These are phyloP conservation scores for Phytophthora citrophthora DNA, from an alignment of 352 stramenopile genomes.

Conservation along the genomic window DNA sequence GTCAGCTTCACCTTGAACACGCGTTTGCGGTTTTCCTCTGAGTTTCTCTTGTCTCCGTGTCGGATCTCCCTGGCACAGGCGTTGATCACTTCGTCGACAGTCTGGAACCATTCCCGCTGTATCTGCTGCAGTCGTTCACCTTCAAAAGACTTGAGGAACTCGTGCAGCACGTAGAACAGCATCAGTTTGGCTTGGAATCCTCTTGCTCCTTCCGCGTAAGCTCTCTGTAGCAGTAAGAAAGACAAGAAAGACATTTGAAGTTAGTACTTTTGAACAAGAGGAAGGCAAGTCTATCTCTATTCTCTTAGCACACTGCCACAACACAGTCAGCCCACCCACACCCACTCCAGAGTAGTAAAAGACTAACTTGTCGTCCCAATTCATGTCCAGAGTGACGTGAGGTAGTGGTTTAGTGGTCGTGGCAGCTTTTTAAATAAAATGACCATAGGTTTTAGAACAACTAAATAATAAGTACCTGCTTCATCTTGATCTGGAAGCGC, in stretches of 20 bases:
- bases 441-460: slow-evolving; percentile 15
- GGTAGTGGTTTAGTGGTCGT: slow-evolving; percentile 15
- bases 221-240: slow-evolving; percentile 45
- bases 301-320: slow-evolving; percentile 38
- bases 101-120: slow-evolving; percentile 83
- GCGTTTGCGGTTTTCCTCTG: slow-evolving; percentile 72
- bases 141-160: slow-evolving; percentile 87
- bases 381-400: slow-evolving; percentile 1
- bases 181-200: slow-evolving; percentile 86
- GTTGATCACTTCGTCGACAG: slow-evolving; percentile 79
- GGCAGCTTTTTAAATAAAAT: slow-evolving; percentile 28
- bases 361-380: not conserved
- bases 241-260: slow-evolving; percentile 19
- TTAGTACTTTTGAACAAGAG: slow-evolving; percentile 19
- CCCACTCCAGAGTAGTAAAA: not conserved
- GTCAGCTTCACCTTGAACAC: slow-evolving; percentile 67
- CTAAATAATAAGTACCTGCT: slow-evolving; percentile 64
- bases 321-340: slow-evolving; percentile 17
- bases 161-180: slow-evolving; percentile 88
- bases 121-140: slow-evolving; percentile 59
- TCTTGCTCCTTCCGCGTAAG: slow-evolving; percentile 55
- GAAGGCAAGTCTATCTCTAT: slow-evolving; percentile 31
- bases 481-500: slow-evolving; percentile 89
- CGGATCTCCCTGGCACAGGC: slow-evolving; percentile 73
- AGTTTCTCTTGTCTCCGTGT: slow-evolving; percentile 67